These are phyloP conservation scores for Pisolithus orientalis DNA, from an alignment of 768 basidiomycete species.

Conservation along the genomic window DNA sequence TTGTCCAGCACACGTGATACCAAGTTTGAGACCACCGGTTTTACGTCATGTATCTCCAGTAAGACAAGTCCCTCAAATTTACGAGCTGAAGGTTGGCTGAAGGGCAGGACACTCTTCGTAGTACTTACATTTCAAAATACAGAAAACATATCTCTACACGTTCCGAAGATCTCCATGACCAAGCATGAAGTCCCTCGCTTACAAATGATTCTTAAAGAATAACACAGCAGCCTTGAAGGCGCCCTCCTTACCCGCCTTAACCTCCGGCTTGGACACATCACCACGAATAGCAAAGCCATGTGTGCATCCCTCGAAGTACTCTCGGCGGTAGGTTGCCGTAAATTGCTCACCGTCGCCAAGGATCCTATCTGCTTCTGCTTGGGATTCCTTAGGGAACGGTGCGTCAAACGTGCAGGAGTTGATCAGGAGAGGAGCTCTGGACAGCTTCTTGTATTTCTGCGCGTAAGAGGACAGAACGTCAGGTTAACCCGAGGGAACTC, in stretches of 20 bases:
- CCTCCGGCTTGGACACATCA: conserved; percentile 39
- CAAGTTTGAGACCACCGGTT: no score
- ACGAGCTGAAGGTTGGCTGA: no score
- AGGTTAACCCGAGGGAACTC: background rate
- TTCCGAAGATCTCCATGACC: no score
- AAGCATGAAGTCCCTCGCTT: background rate
- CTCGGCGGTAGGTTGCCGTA: background rate
- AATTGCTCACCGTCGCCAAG: background rate
- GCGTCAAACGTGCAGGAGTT: conserved; percentile 54
- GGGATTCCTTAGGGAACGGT: background rate
- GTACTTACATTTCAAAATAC: no score
- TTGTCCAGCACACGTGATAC: no score
- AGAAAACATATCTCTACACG: no score
- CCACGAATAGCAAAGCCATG: conserved; percentile 53
- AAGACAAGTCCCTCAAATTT: no score
- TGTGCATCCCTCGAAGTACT: conserved; percentile 30
- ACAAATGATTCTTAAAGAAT: conserved; percentile 39
- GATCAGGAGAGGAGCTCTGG: conserved; percentile 57
- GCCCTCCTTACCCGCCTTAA: conserved; percentile 59
- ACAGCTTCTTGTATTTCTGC: conserved; percentile 40
- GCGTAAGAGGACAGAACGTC: background rate
- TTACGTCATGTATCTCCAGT: no score
- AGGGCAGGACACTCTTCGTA: no score
- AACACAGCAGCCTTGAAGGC: conserved; percentile 52
- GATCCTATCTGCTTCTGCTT: background rate